Conservation (phyloP, 1,284 basidiomycete genomes). For the Malassezia slooffiae region DNA sequence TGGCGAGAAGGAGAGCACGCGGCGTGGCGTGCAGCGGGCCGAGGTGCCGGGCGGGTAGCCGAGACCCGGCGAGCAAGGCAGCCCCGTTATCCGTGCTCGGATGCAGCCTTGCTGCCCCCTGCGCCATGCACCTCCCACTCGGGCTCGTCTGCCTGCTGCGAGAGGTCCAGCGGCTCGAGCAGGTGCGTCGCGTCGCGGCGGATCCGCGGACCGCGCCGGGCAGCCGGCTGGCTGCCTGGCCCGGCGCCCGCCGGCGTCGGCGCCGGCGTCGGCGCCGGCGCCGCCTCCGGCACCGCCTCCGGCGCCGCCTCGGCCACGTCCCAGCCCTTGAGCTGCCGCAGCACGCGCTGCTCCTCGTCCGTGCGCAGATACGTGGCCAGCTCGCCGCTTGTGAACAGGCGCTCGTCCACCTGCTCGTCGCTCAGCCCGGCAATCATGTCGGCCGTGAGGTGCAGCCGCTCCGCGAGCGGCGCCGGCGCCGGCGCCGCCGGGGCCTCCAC, state of each 20-base stretch:
- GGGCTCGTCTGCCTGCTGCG: slow-evolving; percentile 1
- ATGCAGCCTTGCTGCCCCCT: too few species aligned
- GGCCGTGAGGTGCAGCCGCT: slow-evolving; percentile 4
- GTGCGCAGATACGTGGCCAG: slow-evolving; percentile 7
- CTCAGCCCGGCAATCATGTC: slow-evolving; percentile 6
- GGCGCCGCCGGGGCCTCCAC: background rate
- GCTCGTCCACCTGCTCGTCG: slow-evolving; percentile 8
- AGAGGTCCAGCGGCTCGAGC: slow-evolving; percentile 5
- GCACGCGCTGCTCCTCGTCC: slow-evolving; percentile 2
- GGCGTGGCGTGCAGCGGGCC: slow-evolving; percentile 19
- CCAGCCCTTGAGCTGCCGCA: slow-evolving; percentile 13
- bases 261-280: background rate
- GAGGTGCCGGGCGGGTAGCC: slow-evolving; percentile 24
- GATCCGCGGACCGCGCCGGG: background rate
- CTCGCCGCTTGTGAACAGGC: slow-evolving; percentile 7
- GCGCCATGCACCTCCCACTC: slow-evolving; percentile 11
- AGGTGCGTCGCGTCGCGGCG: slow-evolving; percentile 1
- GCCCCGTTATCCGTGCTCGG: too few species aligned
- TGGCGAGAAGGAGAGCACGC: slow-evolving; percentile 51
- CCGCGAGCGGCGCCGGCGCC: background rate
- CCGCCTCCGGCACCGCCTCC: background rate
- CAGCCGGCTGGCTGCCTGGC: too few species aligned
- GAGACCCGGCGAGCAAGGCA: background rate
- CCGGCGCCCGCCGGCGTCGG: background rate
- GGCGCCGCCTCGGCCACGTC: background rate